Evolutionary conservation across 345 rosid genomes (phyloP), one percentile per base, ranked within the genome.

Genomic region (Populus deltoides): DNA sequence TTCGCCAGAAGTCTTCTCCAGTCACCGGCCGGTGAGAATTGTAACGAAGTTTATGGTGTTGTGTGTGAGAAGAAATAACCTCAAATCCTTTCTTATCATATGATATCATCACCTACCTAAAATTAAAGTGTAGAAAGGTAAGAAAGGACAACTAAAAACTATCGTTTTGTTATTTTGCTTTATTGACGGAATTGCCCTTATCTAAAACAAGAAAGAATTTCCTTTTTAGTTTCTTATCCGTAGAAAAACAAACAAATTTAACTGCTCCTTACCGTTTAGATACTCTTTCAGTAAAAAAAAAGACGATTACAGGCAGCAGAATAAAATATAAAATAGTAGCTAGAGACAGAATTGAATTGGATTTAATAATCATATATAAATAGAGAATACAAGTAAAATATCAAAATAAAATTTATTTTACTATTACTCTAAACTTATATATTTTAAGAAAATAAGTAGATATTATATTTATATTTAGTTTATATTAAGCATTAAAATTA

Each of bases 1-100:
- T 2, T 68, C 66, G 33, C 79, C 68, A 80, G 84, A 72, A 77
- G 74, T 45, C 82, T 13, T 74, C 20, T 68, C 68, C 71, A 79
- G 79, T 39, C 71, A 16, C 70, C 66, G 78, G 66, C 45, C 79
- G 79, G 77, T 8, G 57, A 66, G 65, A 70, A 65, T 31, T 59
- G 65, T 59, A 1, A 24, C 27, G 5, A 59, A n/a, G 65, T n/a
- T 59, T 24, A 59, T 24, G 29, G 65, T 24, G 65, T 24, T 24
- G 65, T 24, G 65, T 59, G 65, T 24, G 65, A n/a, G 65, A 59
- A 24, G 65, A 59, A 59, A 59, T 24, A 59, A 59, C 65, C 27
- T 59, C 65, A n/a, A 24, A 43, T 25, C 65, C 65, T n/a, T 13
- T 9, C 16, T 59, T 47, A 10, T 59, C 25, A 59, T 59, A 47